Evolutionary conservation across 1,284 basidiomycete genomes (phyloP).

Genomic region (Melanopsichium pennsylvanicum): DNA sequence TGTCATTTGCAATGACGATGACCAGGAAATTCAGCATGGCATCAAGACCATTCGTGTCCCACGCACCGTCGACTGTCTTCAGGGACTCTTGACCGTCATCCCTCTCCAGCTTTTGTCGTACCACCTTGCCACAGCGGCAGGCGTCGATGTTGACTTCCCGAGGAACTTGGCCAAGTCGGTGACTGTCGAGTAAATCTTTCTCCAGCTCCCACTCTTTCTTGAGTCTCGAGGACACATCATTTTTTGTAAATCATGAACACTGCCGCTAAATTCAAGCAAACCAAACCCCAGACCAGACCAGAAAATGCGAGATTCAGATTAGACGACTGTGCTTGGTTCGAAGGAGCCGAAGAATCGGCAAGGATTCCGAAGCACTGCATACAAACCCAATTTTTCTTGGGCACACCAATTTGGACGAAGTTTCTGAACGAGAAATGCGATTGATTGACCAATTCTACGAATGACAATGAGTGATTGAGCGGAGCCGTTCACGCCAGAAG

Average conservation of each 20-base stretch:
- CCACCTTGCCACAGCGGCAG: constrained; percentile 92
- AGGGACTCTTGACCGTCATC: constrained; percentile 95
- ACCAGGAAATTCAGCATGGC: constrained; percentile 76
- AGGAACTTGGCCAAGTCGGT: constrained; percentile 78
- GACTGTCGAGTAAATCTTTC: constrained; percentile 53
- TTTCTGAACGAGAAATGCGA: neutral
- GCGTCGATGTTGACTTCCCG: constrained; percentile 98
- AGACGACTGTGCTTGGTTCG: too few species aligned
- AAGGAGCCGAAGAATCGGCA: too few species aligned
- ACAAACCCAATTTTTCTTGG: neutral
- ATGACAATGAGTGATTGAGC: too few species aligned
- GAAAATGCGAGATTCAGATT: too few species aligned
- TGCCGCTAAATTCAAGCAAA: neutral
- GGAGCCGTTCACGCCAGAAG: constrained; percentile 67
- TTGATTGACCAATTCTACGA: too few species aligned
- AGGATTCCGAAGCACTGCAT: too few species aligned
- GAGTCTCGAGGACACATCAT: neutral
- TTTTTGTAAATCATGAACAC: constrained; percentile 29
- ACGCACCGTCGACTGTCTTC: constrained; percentile 90
- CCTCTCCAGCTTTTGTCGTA: constrained; percentile 95
- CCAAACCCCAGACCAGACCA: too few species aligned
- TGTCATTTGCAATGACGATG: constrained; percentile 94
- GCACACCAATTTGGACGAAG: neutral
- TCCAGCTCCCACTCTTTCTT: too few species aligned
- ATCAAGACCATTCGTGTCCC: constrained; percentile 81